These are phyloP conservation scores for Cladobotryum mycophilum DNA, from an alignment of 2,329 filamentous ascomycete species.

Conservation along the genomic window DNA sequence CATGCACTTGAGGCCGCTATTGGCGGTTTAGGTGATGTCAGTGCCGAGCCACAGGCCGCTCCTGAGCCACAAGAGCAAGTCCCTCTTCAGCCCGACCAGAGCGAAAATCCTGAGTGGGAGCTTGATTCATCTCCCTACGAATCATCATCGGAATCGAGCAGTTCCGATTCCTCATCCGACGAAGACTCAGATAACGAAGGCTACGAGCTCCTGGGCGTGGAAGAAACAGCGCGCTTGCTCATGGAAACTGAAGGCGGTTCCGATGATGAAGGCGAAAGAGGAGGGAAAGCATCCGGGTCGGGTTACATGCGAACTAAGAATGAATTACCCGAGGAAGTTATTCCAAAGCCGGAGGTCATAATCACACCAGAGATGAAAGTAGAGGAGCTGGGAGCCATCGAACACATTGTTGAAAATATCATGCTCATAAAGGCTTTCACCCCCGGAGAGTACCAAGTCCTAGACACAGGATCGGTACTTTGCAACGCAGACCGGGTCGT, in stretches of 20 bases:
- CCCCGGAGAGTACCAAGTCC: slow-evolving; percentile 75
- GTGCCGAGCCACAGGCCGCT: slow-evolving; percentile 3
- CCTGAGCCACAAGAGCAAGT: slow-evolving; percentile 5
- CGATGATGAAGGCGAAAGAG: slow-evolving; percentile 63
- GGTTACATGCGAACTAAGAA: slow-evolving; percentile 71
- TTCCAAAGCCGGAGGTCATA: slow-evolving; percentile 71
- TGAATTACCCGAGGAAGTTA: slow-evolving; percentile 58
- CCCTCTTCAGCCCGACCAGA: slow-evolving; percentile 26
- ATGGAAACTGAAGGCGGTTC: slow-evolving; percentile 78
- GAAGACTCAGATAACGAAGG: slow-evolving; percentile 51
- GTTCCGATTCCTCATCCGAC: slow-evolving; percentile 55
- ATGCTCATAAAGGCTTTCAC: slow-evolving; percentile 72
- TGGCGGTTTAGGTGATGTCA: slow-evolving; percentile 27
- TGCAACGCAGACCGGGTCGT: slow-evolving; percentile 70
- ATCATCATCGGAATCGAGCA: slow-evolving; percentile 55
- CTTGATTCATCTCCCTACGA: slow-evolving; percentile 70
- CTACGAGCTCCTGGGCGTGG: slow-evolving; percentile 69
- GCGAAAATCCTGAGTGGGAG: slow-evolving; percentile 73
- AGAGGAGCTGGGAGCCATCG: slow-evolving; percentile 65
- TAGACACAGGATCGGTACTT: slow-evolving; percentile 78
- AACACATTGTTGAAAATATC: slow-evolving; percentile 72
- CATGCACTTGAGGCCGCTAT: slow-evolving; percentile 39
- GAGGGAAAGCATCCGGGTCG: slow-evolving; percentile 31
- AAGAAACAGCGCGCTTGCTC: slow-evolving; percentile 76
- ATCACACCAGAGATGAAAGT: slow-evolving; percentile 74